These are phyloP conservation scores for Parvularia atlantis DNA, from an alignment of 78 protist genomes.

Conservation along the genomic window DNA sequence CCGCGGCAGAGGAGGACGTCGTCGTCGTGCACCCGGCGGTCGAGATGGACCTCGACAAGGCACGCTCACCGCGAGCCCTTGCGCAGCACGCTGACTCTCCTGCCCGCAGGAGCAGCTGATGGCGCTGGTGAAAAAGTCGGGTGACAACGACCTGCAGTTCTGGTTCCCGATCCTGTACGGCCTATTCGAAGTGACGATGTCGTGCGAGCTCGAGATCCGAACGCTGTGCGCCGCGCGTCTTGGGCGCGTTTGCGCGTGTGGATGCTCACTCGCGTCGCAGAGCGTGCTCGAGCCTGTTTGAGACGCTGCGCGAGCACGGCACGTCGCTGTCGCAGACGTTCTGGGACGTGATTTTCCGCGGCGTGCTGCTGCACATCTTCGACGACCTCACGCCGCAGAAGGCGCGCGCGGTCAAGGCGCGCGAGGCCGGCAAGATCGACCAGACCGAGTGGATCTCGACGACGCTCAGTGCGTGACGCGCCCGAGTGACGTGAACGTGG, in stretches of 20 bases:
- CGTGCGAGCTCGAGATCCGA: slow-evolving; percentile 45
- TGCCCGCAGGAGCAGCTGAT: neutral
- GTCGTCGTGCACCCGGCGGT: neutral
- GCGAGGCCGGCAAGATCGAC: too few relatives aligned
- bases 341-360: slow-evolving; percentile 75
- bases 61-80: neutral
- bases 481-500: too few relatives aligned
- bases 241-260: neutral
- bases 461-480: too few relatives aligned
- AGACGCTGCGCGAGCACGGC: slow-evolving; percentile 36
- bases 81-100: neutral
- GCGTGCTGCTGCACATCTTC: slow-evolving; percentile 75
- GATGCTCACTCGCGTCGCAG: too few relatives aligned
- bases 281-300: slow-evolving; percentile 45
- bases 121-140: neutral
- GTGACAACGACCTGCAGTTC: neutral
- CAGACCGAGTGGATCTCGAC: neutral
- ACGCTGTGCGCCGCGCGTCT: neutral
- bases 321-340: slow-evolving; percentile 22
- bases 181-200: slow-evolving; percentile 18
- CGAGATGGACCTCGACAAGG: neutral
- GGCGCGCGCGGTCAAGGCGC: neutral
- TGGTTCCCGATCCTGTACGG: slow-evolving; percentile 58
- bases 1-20: neutral
- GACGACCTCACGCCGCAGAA: slow-evolving; percentile 34